Base-by-base conservation (phyloP, 768 basidiomycete genomes). In the Grammothele lineata region DNA sequence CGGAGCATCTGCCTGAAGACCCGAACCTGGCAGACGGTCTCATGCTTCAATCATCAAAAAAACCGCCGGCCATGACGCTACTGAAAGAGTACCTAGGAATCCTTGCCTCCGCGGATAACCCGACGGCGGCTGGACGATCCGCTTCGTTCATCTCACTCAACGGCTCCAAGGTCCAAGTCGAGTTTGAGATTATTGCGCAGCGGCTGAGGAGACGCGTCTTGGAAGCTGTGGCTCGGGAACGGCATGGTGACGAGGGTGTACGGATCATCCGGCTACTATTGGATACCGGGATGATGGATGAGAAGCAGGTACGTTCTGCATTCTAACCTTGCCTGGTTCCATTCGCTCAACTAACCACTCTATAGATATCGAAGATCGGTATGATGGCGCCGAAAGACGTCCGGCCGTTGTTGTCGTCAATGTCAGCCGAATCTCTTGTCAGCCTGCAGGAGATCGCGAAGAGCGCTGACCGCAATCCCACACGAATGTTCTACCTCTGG, bases 371-470 rank as follows among this genome's bases (percentile, higher is more conserved):
- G 24, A 95, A 95, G 65, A 73, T 86, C 40, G 89, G 91, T 15
- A 91, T 99, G 89, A 87, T 98, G 74, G 78, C 90, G 2, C 75
- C 86, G 26, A 92, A 90, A 62, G 88, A 92, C 53, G 85, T 89
- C 43, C 83, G 94, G 43, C 83, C 85, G 10, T 68, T 91, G 37
- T 72, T 97, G 44, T 78, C 88, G 17, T 79, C 81, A 3, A 77
- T 99, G 40, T 83, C 91, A 11, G 73, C 83, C 2, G 84, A 94
- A 59, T 85, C 82, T 26, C 62, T 98, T 44, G 83, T 98, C 57
- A 91, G 87, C 60, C 85, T 87, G 10, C 92, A 96, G 70, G 94
- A 97, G 66, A 85, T 97, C 2, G 88, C 96, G 4, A 87, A 87
- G 66, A 88, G 83, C 55, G 83, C 87, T 18, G 92, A 95, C 62